Base-by-base conservation (phyloP, 2,329 filamentous ascomycete species). In the Leptographium procerum region DNA sequence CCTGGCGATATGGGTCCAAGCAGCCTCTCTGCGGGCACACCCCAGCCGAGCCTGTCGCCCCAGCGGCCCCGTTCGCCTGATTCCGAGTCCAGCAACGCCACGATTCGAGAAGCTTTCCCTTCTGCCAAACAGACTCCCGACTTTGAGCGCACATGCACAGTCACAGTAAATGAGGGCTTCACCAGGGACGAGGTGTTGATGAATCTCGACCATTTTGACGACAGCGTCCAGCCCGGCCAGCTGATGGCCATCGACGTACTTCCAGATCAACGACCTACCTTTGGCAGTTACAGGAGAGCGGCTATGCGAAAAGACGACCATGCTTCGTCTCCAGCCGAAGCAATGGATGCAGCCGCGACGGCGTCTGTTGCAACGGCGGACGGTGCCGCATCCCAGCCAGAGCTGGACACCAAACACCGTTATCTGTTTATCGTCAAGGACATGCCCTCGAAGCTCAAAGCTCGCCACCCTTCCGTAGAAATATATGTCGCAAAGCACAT, bases 181-280 rank as follows among this genome's bases (percentile, higher is more conserved):
- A 85, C 86, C 10, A 81, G 80, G 59, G 88, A 95, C 66, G 89
- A 92, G 65, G 85, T 94, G 51, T 77, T 94, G 26, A 79, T 95
- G 66, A 94, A 92, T 68, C 77, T 86, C 59, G 84, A 88, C 58
- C 78, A 85, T 19, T 82, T 92, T 60, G 81, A 83, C 57, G 75
- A 78, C 51, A 78, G 81, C 52, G 77, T 89, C 62, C 79, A 80
- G 59, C 75, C 83, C 0, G 88, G 87, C 29, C 81, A 82, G 61
- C 74, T 95, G 58, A 84, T 94, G 71, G 86, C 89, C 65, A 85
- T 95, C 58, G 76, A 86, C 26, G 78, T 84, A 7, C 67, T 85
- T 55, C 59, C 69, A 3, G 68, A 72, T 40, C 77, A 75, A 63
- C 62, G 58, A 66, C 10, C 66, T 64, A 1, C 70, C 33, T 34